Conservation (phyloP, 2,329 filamentous ascomycete species). For the Biscogniauxia sp. region DNA sequence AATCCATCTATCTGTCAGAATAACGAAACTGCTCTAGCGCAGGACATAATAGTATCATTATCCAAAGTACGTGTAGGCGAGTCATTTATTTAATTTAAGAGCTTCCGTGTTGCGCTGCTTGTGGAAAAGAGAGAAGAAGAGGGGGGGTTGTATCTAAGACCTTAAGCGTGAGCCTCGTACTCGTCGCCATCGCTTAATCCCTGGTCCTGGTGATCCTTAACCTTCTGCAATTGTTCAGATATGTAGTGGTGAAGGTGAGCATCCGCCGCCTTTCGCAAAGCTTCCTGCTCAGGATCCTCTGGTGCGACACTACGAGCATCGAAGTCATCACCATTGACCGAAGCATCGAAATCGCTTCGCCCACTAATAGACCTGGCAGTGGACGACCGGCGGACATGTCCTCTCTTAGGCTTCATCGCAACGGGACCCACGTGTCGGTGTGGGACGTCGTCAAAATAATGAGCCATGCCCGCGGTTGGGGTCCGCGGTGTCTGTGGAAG, state of each 20-base stretch:
- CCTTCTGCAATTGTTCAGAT: constrained; percentile 72
- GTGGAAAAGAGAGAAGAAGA: no score
- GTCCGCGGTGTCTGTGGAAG: constrained; percentile 91
- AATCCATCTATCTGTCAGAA: no score
- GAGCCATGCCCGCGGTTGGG: constrained; percentile 75
- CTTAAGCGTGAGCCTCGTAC: constrained; percentile 31
- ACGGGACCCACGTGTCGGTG: constrained; percentile 48
- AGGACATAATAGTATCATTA: no score
- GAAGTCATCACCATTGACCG: constrained; percentile 46
- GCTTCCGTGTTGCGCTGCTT: background rate
- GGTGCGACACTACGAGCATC: constrained; percentile 46
- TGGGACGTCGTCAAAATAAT: constrained; percentile 95
- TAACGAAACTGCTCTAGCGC: no score
- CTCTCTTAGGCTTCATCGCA: constrained; percentile 42
- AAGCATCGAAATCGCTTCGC: constrained; percentile 71
- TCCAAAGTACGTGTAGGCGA: no score
- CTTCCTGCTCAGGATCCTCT: constrained; percentile 51
- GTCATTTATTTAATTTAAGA: background rate
- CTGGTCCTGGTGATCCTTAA: constrained; percentile 54
- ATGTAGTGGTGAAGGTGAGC: constrained; percentile 79
- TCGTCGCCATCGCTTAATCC: constrained; percentile 32
- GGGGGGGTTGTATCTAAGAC: background rate
- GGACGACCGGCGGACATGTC: constrained; percentile 71
- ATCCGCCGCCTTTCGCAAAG: constrained; percentile 55
- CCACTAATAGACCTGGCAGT: constrained; percentile 80